Evolutionary conservation across 2,329 filamentous ascomycete genomes (phyloP), one percentile per base, ranked within the genome.

Genomic region (Pleurostoma richardsiae): DNA sequence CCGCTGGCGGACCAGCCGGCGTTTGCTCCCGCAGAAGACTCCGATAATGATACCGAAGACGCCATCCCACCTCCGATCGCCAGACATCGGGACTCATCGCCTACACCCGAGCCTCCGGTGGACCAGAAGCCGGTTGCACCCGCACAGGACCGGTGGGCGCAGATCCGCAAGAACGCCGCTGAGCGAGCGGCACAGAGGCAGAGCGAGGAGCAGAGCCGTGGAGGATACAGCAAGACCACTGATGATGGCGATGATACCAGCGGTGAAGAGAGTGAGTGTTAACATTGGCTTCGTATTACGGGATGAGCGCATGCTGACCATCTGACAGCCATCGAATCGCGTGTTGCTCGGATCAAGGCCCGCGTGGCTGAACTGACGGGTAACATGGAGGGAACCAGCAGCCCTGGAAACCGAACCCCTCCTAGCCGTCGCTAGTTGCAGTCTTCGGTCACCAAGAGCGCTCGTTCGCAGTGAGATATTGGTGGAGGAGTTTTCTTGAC

Each of bases 281-380:
- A n/a, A 36, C n/a, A n/a, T n/a, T n/a, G n/a, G 33, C 8, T 19
- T 19, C 19, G 19, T 19, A 8, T 36, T 36, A 36, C 8, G n/a
- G 33, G 33, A n/a, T 36, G 19, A 19, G n/a, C 33, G 33, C 8
- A 36, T 36, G 33, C 33, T 36, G n/a, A 36, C n/a, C 33, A n/a
- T 8, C 33, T n/a, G 33, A 36, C 56, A 95, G 90, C 91, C 33
- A 97, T 97, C 59, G 94, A 99, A 68, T 91, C 90, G 42, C 88
- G 94, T 55, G 94, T 97, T 49, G 94, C 94, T 42, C 88, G 94
- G 53, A 99, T 99, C 78, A 97, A 96, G 72, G 94, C 94, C 50
- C 86, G 94, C 52, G 94, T 99, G 49, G 94, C 94, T 44, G 90
- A 96, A 66, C 71, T 99, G 57, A 99, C 94, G 2, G 86, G 86